Base-by-base conservation (phyloP, 2,329 filamentous ascomycete species). In the Trichoderma aggressivum region DNA sequence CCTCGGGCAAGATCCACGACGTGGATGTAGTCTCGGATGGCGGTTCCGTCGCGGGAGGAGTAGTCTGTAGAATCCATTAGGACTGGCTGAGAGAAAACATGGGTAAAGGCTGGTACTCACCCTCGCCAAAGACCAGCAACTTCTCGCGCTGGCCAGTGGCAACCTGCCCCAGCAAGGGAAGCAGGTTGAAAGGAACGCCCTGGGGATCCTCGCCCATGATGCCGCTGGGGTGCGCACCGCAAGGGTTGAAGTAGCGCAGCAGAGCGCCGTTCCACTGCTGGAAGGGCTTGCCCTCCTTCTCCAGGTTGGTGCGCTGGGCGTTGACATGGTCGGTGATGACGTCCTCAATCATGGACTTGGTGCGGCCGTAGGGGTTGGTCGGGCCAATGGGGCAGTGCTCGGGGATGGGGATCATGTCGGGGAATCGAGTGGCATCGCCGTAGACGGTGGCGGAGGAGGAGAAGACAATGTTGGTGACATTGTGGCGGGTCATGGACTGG, bases 161-260 rank as follows among this genome's bases (percentile, higher is more conserved):
- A 58, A 99, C 96, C 85, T 98, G 94, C 70, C 95, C 96, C 28
- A 99, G 89, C 72, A 99, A 87, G 21, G 96, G 96, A 56, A 99
- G 89, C 74, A 99, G 87, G 85, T 99, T 99, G 87, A 94, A 98
- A 1, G 96, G 96, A 26, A 98, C 89, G 72, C 96, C 96, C 81
- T 97, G 91, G 59, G 96, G 96, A 82, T 99, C 96, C 85, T 99
- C 96, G 76, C 96, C 96, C 94, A 99, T 97, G 82, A 99, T 90
- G 71, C 96, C 97, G 78, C 90, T 95, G 61, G 97, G 96, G 83
- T 99, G 96, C 70, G 94, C 92, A 78, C 96, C 96, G 71, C 92
- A 94, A 34, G 96, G 96, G 87, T 99, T 99, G 87, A 99, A 99
- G 86, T 99, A 99, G 77, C 96, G 90, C 77, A 99, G 87, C 75